Percentiles rank a stretch among this genome's conserved stretches.
These are phyloP conservation scores for Xylaria sp. DNA, from an alignment of 2,329 filamentous ascomycete species.

Conservation along the genomic window DNA sequence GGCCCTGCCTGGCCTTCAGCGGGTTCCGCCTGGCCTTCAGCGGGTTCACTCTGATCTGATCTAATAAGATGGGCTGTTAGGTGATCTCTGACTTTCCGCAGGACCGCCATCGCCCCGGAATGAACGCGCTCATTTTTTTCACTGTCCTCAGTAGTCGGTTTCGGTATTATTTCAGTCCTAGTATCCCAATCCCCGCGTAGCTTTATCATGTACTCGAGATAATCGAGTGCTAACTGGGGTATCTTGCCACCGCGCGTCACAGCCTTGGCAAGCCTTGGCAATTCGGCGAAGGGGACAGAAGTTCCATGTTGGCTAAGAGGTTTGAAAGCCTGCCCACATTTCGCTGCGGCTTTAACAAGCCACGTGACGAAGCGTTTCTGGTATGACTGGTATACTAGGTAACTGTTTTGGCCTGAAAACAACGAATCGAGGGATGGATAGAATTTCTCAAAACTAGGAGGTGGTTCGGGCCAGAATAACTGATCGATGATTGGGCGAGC, in stretches of 20 bases:
- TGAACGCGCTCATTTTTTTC: background rate
- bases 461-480: background rate
- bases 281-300: background rate
- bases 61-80: background rate
- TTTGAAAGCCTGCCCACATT: background rate
- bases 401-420: slow-evolving; percentile 7
- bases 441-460: background rate
- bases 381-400: slow-evolving; percentile 1
- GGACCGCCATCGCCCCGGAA: background rate
- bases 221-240: background rate
- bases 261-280: background rate
- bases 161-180: background rate
- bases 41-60: background rate
- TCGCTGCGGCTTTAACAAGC: slow-evolving; percentile 16
- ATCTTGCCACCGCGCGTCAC: background rate
- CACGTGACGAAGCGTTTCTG: slow-evolving; percentile 22
- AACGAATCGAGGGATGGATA: background rate
- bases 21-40: background rate
- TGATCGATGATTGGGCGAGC: background rate
- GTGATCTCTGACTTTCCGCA: background rate
- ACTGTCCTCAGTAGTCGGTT: background rate
- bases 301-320: no score
- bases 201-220: slow-evolving; percentile 17
- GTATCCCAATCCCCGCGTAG: slow-evolving; percentile 14
- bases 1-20: background rate